phyloP scores from a whole-genome alignment of 305 asterid species.

The Ajuga reptans region DNA sequence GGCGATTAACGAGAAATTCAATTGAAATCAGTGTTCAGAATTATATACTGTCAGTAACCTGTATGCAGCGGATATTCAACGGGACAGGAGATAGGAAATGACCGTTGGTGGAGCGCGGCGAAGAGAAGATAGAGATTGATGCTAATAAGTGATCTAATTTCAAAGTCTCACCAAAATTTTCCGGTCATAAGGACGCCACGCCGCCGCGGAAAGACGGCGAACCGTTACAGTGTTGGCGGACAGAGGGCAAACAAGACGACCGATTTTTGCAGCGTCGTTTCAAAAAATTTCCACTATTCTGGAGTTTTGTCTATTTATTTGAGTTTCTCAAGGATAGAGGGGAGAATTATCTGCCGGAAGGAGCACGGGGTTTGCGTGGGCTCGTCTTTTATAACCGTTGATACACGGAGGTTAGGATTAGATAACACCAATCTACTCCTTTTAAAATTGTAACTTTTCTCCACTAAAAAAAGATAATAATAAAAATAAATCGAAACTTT shows the following conservation, averaged over 20 bases:
- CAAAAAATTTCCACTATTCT: not conserved
- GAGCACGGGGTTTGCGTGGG: slow-evolving; percentile 8
- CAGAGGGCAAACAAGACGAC: slow-evolving; percentile 11
- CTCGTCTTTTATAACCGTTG: slow-evolving; percentile 6
- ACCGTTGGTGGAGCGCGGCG: slow-evolving; percentile 28
- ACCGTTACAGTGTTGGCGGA: slow-evolving; percentile 34
- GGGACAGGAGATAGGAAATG: slow-evolving; percentile 13
- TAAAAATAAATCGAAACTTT: no score
- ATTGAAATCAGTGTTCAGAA: not conserved
- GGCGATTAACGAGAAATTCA: not conserved
- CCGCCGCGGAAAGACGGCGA: slow-evolving; percentile 45
- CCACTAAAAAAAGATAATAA: no score
- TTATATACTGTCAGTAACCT: slow-evolving; percentile 6
- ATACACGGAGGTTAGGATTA: not conserved
- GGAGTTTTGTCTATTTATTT: slow-evolving; percentile 19
- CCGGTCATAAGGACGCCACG: slow-evolving; percentile 4
- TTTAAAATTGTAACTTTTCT: not conserved
- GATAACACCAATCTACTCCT: not conserved
- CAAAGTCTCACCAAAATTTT: not conserved
- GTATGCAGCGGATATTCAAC: not conserved
- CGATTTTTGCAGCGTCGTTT: slow-evolving; percentile 23
- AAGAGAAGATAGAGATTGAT: slow-evolving; percentile 2
- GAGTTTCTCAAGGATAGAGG: not conserved
- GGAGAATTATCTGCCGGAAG: slow-evolving; percentile 12
- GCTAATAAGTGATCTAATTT: not conserved